phyloP scores from a whole-genome alignment of 2,329 filamentous ascomycete species.

The Grosmannia clavigera region DNA sequence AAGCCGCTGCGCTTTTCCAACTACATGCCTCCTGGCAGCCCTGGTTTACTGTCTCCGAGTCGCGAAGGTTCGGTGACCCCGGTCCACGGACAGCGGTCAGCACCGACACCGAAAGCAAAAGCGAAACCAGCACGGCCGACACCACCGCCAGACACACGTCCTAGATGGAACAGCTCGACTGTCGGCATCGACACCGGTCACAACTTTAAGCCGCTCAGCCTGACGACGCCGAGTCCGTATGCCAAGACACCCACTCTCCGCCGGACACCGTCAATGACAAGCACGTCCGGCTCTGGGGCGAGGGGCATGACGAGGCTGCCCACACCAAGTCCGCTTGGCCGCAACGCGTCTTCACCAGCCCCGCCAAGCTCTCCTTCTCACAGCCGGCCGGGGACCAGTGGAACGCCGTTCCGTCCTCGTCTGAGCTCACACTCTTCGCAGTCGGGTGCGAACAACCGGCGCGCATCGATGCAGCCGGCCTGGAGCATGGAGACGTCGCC shows the following conservation, averaged over 20 bases:
- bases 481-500: constrained; percentile 12
- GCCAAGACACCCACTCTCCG: constrained; percentile 30
- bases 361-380: constrained; percentile 29
- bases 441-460: constrained; percentile 30
- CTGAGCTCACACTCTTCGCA: constrained; percentile 31
- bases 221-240: constrained; percentile 48
- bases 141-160: constrained; percentile 41
- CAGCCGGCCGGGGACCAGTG: constrained; percentile 32
- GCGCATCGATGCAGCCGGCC: constrained; percentile 41
- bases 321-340: constrained; percentile 34
- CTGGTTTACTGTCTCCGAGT: constrained; percentile 18
- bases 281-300: constrained; percentile 19
- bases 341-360: constrained; percentile 33
- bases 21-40: constrained; percentile 1
- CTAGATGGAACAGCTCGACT: constrained; percentile 60
- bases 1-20: constrained; percentile 22
- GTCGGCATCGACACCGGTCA: constrained; percentile 56
- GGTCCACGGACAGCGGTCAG: constrained; percentile 10
- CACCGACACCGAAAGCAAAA: neutral
- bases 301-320: constrained; percentile 32
- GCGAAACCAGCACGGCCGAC: constrained; percentile 15
- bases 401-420: constrained; percentile 34
- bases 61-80: constrained; percentile 38
- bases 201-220: constrained; percentile 50
- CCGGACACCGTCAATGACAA: constrained; percentile 30